Evolutionary conservation across 2,329 filamentous ascomycete species (phyloP), one percentile per base, ranked within the genome.

Genomic region (Neoscytalidium dimidiatum): DNA sequence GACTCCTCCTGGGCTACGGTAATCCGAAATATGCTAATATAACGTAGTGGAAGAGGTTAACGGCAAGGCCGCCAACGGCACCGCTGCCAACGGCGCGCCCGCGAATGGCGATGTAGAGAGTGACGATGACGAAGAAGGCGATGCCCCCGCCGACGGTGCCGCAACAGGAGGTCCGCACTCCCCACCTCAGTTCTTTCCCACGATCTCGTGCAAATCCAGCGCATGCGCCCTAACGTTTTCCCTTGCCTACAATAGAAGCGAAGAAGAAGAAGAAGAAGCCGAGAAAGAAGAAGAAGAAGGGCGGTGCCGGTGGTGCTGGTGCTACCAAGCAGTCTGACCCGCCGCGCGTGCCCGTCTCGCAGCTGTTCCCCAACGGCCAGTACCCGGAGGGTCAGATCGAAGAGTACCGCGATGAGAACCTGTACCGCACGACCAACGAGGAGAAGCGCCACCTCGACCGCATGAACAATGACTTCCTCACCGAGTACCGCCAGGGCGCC

Each of bases 251-350:
- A 38, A 79, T 80, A 57, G 53, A 57, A 61, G 91, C 92, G 80
- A 92, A 92, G 81, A 92, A 93, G 82, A 94, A 94, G 84, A 92
- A 92, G 84, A 92, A 89, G 83, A 90, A 87, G 80, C 86, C 88
- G 75, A 88, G 88, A 77, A 90, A 88, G 82, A 90, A 90, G 85
- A 90, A 85, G 79, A 85, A 84, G 78, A 85, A 84, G 78, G 71
- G 77, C 17, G 74, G 69, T 28, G 72, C 69, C 73, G 82, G 80
- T 68, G 78, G 46, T 13, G 51, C 13, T 11, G 48, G 66, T 6
- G 79, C 75, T 6, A 83, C 88, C 60, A 92, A 90, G 64, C 92
- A 96, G 79, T 90, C 90, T n/a, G 84, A 87, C 61, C 92, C 92
- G 33, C 92, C 92, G 3, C 87, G 90, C 49, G 88, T 95, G 26